Conservation (phyloP, 202 grass and related monocot species). For the Eragrostis tef region DNA sequence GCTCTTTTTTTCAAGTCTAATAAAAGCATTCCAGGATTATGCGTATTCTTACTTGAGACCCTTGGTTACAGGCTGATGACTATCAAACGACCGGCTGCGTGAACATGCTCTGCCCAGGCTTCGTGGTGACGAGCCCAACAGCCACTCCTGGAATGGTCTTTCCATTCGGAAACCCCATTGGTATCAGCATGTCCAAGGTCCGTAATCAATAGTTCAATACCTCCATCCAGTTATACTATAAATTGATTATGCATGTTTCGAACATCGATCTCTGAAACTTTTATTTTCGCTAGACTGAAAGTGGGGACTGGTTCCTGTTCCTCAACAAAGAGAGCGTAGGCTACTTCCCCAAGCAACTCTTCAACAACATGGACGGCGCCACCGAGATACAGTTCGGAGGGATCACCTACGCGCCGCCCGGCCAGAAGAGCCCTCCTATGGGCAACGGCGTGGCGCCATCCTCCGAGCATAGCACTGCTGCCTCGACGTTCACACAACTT, state of each 20-base stretch:
- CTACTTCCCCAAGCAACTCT: conserved; percentile 24
- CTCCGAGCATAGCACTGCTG: background rate
- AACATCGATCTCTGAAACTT: background rate
- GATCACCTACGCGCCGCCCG: background rate
- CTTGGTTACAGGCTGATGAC: background rate
- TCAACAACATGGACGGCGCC: background rate
- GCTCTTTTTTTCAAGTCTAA: background rate
- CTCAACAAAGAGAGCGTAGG: background rate
- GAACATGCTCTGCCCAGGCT: background rate
- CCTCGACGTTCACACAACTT: background rate
- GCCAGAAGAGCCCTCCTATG: background rate
- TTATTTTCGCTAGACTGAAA: background rate
- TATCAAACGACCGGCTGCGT: background rate
- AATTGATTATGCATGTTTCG: background rate
- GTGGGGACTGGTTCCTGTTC: background rate
- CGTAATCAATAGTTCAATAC: background rate
- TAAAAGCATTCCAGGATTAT: background rate
- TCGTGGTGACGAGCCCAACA: background rate
- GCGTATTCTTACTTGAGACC: background rate
- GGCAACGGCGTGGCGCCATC: background rate
- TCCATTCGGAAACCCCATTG: background rate
- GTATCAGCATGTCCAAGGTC: background rate
- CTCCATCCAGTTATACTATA: no score
- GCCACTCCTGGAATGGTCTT: background rate
- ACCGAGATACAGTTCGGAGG: background rate